Evolutionary conservation across 805 yeast genomes (phyloP), one percentile per base, ranked within the genome.

Genomic region (Teunomyces atbi): DNA sequence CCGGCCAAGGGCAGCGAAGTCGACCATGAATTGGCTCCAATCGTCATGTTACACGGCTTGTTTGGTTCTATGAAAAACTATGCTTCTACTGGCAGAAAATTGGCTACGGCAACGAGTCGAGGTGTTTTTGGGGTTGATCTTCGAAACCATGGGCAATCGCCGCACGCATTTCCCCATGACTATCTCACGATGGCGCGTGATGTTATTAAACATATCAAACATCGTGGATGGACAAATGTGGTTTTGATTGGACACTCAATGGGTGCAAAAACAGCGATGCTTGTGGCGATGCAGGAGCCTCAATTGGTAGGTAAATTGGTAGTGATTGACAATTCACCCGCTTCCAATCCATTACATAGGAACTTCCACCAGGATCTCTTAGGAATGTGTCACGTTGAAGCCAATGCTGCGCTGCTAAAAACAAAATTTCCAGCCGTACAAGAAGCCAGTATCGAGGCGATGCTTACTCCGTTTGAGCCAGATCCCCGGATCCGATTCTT

Each of bases 251-350:
- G 86, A 0, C 83, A 77, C 55, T 79, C 83, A 15, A 74, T 82
- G 79, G 87, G 87, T 1, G 85, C 83, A 3, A 81, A 79, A 54
- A 72, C 77, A 1, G 79, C 78, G 0, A 72, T 82, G 75, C 45
- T 73, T 40, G 68, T 71, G 1, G 62, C 78, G 0, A 56, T 82
- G 28, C 54, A 58, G 47, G 50, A 65, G 38, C 79, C 79, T 1
- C 69, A 66, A 3, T 46, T 63, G 28, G 64, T 78, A 0, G 56
- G 64, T 4, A 71, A 67, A 46, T 53, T 79, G 27, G 65, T 80
- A 0, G 73, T 80, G 3, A 66, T 81, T 3, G 83, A 77, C 48
- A 78, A 77, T 54, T 62, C 76, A 5, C 83, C 83, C 6, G 63
- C 52, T 4, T 59, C 59, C 42, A 65, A 66, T 19, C 58, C 63